phyloP scores from a whole-genome alignment of 768 basidiomycete species.

The Leccinum truebloodii region DNA sequence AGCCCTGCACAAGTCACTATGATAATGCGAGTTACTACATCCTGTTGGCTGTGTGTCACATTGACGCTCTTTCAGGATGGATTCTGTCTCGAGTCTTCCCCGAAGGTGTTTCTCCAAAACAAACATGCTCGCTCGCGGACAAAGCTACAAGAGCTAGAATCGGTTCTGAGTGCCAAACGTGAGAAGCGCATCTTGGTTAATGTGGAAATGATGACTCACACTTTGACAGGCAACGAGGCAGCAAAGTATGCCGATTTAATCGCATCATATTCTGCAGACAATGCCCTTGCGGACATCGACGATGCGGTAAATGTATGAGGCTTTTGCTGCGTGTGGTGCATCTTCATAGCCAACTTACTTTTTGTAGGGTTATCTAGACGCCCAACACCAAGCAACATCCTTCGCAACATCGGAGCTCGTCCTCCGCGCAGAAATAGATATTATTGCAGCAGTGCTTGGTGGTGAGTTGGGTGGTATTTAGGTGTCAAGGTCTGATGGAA shows the following conservation, averaged over 20 bases:
- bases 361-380: constrained; percentile 61
- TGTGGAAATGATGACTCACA: constrained; percentile 9
- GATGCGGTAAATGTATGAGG: constrained; percentile 25
- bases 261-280: constrained; percentile 43
- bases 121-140: constrained; percentile 58
- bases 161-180: constrained; percentile 65
- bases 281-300: constrained; percentile 58
- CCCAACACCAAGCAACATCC: constrained; percentile 56
- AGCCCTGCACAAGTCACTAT: constrained; percentile 72
- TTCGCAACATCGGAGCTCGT: constrained; percentile 57
- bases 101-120: constrained; percentile 82
- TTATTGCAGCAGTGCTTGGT: constrained; percentile 59
- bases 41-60: not conserved
- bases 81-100: constrained; percentile 64
- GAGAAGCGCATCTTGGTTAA: constrained; percentile 24
- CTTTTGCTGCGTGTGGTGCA: not conserved
- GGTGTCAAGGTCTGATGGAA: constrained; percentile 9
- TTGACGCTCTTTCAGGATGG: constrained; percentile 28
- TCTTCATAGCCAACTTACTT: constrained; percentile 4
- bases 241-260: constrained; percentile 51
- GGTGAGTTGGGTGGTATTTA: constrained; percentile 42
- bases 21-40: constrained; percentile 58
- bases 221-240: constrained; percentile 50
- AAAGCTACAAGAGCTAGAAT: constrained; percentile 64
- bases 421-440: constrained; percentile 64